These are phyloP conservation scores for Asterochloris sp. DNA, from an alignment of 139 green algal genomes.

Conservation along the genomic window DNA sequence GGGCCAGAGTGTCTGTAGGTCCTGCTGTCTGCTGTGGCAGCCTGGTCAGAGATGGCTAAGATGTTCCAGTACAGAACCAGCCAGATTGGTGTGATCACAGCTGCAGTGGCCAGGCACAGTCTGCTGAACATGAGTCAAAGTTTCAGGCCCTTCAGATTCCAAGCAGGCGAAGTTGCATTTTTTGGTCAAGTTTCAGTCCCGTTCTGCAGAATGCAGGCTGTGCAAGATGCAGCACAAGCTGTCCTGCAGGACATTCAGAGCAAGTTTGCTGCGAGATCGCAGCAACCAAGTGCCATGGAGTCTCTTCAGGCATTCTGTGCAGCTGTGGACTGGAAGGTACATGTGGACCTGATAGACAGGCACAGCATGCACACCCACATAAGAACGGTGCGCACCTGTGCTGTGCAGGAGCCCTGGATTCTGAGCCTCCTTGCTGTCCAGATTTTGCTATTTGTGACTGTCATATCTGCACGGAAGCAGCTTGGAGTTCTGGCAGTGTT, in stretches of 20 bases:
- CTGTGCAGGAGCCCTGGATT: slow-evolving; percentile 47
- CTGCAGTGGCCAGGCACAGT: too few species aligned
- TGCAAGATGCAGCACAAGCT: slow-evolving; percentile 1
- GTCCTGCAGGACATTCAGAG: slow-evolving; percentile 24
- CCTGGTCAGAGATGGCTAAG: too few species aligned
- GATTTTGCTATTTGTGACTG: slow-evolving; percentile 29
- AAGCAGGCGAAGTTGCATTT: too few species aligned
- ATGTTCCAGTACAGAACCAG: too few species aligned
- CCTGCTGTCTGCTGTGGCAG: too few species aligned
- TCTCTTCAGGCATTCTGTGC: slow-evolving; percentile 31
- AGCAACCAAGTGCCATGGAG: slow-evolving; percentile 26
- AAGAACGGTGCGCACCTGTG: background rate
- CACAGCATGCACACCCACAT: background rate
- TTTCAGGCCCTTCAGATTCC: too few species aligned
- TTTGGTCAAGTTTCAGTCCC: too few species aligned
- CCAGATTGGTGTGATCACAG: too few species aligned
- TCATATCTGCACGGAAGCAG: slow-evolving; percentile 30
- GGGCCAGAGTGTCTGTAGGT: too few species aligned
- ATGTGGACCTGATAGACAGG: background rate
- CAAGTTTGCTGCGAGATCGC: slow-evolving; percentile 23
- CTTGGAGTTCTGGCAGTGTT: slow-evolving; percentile 19
- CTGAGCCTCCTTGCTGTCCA: slow-evolving; percentile 35
- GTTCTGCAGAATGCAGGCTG: background rate
- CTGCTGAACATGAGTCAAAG: too few species aligned
- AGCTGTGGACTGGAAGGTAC: slow-evolving; percentile 49